Conservation (phyloP, 192 early-diverging fungal species). For the Borealophlyctis nickersoniae region DNA sequence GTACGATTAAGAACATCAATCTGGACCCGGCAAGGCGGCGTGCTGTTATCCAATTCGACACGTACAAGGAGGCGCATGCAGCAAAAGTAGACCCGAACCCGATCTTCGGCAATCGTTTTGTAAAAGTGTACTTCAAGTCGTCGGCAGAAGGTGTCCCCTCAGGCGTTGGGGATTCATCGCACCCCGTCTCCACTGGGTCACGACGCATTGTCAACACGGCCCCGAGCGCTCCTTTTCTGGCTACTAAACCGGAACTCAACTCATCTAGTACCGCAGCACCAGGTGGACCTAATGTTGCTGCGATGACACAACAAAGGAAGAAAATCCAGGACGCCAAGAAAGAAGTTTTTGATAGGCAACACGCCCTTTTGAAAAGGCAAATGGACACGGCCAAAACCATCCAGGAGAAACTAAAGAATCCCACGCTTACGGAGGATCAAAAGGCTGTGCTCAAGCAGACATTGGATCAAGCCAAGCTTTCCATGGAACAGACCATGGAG, state of each 20-base stretch:
- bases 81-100: slow-evolving; percentile 72
- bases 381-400: slow-evolving; percentile 65
- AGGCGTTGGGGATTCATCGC: no score
- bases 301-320: neutral
- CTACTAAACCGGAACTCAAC: neutral
- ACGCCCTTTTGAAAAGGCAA: slow-evolving; percentile 54
- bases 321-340: neutral
- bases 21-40: slow-evolving; percentile 51
- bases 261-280: neutral
- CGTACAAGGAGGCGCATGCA: slow-evolving; percentile 58
- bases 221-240: no score
- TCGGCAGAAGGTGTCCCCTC: neutral
- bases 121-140: slow-evolving; percentile 65
- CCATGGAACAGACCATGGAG: neutral
- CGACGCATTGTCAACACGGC: no score
- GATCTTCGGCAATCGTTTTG: slow-evolving; percentile 83
- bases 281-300: neutral
- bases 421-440: slow-evolving; percentile 35
- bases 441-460: slow-evolving; percentile 28
- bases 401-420: slow-evolving; percentile 54
- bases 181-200: no score
- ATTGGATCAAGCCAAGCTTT: neutral
- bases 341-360: slow-evolving; percentile 47
- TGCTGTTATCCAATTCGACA: slow-evolving; percentile 65
- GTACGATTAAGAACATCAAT: slow-evolving; percentile 69